Conservation (phyloP, 495 filamentous ascomycete genomes). For the Penicillium bovifimosum region DNA sequence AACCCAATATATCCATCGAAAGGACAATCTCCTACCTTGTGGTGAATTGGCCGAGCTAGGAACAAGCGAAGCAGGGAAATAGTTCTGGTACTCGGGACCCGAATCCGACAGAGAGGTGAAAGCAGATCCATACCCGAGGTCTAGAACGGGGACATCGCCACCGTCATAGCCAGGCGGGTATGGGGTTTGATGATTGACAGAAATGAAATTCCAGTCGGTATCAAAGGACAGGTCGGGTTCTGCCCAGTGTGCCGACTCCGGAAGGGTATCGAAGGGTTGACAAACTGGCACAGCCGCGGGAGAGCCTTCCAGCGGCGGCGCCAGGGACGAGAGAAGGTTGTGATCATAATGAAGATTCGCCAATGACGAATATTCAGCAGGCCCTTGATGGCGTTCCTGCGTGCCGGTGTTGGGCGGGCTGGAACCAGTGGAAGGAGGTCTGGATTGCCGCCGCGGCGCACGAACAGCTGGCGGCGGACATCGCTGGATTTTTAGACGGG, state of each 20-base stretch:
- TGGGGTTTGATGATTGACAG: constrained; percentile 9
- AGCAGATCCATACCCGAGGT: constrained; percentile 15
- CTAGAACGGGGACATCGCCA: constrained; percentile 10
- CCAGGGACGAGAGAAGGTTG: constrained; percentile 13
- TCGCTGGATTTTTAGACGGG: constrained; percentile 26
- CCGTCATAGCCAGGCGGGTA: constrained; percentile 13
- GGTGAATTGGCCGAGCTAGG: constrained; percentile 23
- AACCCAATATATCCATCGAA: too few species aligned
- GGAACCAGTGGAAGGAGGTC: constrained; percentile 15
- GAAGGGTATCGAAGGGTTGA: constrained; percentile 19
- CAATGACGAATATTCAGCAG: constrained; percentile 13
- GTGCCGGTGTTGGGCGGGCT: constrained; percentile 12
- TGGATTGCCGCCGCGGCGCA: constrained; percentile 19
- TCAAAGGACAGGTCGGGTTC: constrained; percentile 21
- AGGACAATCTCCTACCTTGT: constrained; percentile 16
- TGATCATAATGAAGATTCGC: constrained; percentile 11
- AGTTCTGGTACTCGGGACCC: constrained; percentile 9
- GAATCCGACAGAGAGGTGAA: constrained; percentile 26
- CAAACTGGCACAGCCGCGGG: constrained; percentile 12
- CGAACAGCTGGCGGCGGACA: constrained; percentile 20
- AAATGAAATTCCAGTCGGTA: constrained; percentile 25
- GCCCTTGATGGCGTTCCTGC: constrained; percentile 15
- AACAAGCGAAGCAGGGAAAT: constrained; percentile 7
- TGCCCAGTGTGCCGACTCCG: constrained; percentile 24
- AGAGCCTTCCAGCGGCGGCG: constrained; percentile 12